Base-by-base conservation (phyloP, 257 asterid species). In the Solanum paucissectum region DNA sequence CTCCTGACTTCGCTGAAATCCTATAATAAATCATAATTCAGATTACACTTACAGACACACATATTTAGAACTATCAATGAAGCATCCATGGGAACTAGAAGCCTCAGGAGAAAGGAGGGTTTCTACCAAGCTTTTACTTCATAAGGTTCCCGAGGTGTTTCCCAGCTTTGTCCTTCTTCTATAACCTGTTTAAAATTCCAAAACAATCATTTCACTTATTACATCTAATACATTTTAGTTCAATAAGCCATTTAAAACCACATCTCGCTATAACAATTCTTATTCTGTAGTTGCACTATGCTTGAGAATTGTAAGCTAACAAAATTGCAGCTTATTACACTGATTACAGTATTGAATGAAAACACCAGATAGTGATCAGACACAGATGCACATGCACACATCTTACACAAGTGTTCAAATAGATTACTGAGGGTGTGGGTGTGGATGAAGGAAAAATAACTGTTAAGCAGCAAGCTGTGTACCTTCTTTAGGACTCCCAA, bases 101-200 rank as follows among this genome's bases (percentile, higher is more conserved):
- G 86, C 87, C 84, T 16, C 58, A 89, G 27, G 83, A 87, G 77
- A 88, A 86, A 83, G 20, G 58, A 10, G 66, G 86, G 69, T 81
- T 23, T 90, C 71, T 96, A 97, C 99, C 99, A 92, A 86, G 95
- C 97, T 93, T 96, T 92, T 66, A 95, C 92, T 94, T 97, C 99
- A 91, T 95, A 97, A 32, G 98, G 99, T 87, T 90, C 99, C 90
- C 99, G 94, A 38, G 99, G 98, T 82, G 95, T 94, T 92, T 97
- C 99, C 99, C 99, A 97, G 82, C 98, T 97, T 83, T 94, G 96
- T 74, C 98, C 98, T 84, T 97, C 98, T 89, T 92, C 93, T 83
- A 88, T 90, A 25, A 97, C 99, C 99, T 97, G 92, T 85, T 88
- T 21, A 66, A 62, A 21, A 33, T 64, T 10, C n/a, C 58, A 37